phyloP scores from a whole-genome alignment of 768 basidiomycete species.

The Podaxis sp. region DNA sequence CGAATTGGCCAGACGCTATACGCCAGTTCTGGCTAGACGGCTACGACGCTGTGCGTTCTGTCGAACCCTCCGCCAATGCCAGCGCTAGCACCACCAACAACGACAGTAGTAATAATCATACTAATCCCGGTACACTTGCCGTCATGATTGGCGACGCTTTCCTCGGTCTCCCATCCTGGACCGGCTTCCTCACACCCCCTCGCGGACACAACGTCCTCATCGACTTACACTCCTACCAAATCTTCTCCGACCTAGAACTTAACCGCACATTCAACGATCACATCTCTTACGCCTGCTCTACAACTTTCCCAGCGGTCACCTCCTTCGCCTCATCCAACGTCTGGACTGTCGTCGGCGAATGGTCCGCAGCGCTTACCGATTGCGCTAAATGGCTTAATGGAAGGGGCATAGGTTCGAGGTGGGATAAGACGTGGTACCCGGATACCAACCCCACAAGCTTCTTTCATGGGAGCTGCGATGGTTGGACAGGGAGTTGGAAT shows the following conservation, averaged over 20 bases:
- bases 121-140: constrained; percentile 20
- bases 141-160: constrained; percentile 78
- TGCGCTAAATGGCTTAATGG: constrained; percentile 83
- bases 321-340: constrained; percentile 51
- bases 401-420: constrained; percentile 64
- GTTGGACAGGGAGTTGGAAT: constrained; percentile 56
- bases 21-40: constrained; percentile 59
- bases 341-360: constrained; percentile 81
- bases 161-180: constrained; percentile 56
- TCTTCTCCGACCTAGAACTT: constrained; percentile 61
- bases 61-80: constrained; percentile 20
- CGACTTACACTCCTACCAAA: constrained; percentile 75
- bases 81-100: neutral
- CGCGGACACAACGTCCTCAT: constrained; percentile 57
- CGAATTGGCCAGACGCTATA: constrained; percentile 40
- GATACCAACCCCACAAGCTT: constrained; percentile 32
- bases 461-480: constrained; percentile 58
- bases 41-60: constrained; percentile 50
- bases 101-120: neutral
- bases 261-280: constrained; percentile 54
- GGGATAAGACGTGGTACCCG: constrained; percentile 56
- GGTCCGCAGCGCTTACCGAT: constrained; percentile 72
- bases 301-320: constrained; percentile 29
- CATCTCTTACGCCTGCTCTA: constrained; percentile 61
- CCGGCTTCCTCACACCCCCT: constrained; percentile 53